phyloP scores from a whole-genome alignment of 305 asterid genomes.

The Nicotiana rustica region DNA sequence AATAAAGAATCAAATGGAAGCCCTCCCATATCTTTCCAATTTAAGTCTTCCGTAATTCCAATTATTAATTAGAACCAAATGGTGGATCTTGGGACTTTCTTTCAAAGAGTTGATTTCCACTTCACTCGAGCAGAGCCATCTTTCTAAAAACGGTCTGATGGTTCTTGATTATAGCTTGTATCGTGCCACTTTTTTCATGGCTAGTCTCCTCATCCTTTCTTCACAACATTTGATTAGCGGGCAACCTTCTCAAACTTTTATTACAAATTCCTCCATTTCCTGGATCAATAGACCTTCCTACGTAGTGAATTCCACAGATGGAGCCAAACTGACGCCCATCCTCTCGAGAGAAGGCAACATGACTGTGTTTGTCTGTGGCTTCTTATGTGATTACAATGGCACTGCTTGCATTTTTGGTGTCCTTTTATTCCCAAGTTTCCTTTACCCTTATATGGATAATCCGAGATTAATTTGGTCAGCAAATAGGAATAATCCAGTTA shows the following conservation, averaged over 20 bases:
- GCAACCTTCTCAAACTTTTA: background rate
- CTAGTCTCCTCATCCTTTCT: background rate
- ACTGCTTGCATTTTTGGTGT: constrained; percentile 31
- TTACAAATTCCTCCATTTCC: background rate
- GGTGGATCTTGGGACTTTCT: background rate
- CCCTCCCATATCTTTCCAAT: too few relatives aligned
- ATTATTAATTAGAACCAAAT: too few relatives aligned
- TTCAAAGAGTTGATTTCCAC: background rate
- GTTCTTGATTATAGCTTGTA: background rate
- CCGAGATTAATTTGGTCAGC: constrained; percentile 37
- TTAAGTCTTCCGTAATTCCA: too few relatives aligned
- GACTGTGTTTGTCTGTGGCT: background rate
- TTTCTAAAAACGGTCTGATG: background rate
- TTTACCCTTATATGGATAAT: background rate
- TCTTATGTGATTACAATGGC: background rate
- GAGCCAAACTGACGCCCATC: background rate
- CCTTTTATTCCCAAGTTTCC: background rate
- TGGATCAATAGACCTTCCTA: background rate
- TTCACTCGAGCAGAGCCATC: background rate
- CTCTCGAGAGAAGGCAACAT: background rate
- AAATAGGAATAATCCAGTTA: constrained; percentile 35
- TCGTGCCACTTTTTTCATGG: background rate
- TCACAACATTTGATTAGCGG: background rate
- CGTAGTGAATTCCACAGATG: background rate
- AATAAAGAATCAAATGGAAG: too few relatives aligned